Evolutionary conservation across 176 grass and related monocot species (phyloP).

Genomic region (Carex parvula): DNA sequence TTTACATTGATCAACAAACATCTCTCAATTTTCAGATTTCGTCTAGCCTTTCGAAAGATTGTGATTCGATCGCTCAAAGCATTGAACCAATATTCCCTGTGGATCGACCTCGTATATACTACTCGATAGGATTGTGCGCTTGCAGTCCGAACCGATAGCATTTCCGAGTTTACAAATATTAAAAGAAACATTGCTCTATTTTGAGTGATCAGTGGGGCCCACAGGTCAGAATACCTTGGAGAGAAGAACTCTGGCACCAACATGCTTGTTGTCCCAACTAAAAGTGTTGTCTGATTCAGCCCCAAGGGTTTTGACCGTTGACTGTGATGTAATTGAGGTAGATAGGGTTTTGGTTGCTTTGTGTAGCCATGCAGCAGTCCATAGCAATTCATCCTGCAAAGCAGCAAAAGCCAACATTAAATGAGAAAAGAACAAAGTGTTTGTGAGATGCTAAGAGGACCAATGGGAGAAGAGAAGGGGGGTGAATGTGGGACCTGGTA

Average conservation of each 20-base stretch:
- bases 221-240: slow-evolving; percentile 42
- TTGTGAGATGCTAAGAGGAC: neutral
- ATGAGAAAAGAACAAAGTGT: slow-evolving; percentile 1
- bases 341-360: slow-evolving; percentile 53
- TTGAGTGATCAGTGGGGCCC: neutral
- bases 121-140: too few species aligned
- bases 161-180: too few species aligned
- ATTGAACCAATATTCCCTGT: too few species aligned
- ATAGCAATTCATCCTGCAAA: slow-evolving; percentile 73
- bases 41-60: too few species aligned
- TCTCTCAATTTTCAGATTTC: too few species aligned
- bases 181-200: too few species aligned
- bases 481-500: slow-evolving; percentile 41
- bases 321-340: slow-evolving; percentile 78
- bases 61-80: too few species aligned
- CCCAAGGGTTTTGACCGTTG: slow-evolving; percentile 83
- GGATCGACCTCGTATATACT: too few species aligned
- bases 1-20: too few species aligned
- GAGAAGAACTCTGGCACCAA: slow-evolving; percentile 69
- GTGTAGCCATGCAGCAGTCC: slow-evolving; percentile 94
- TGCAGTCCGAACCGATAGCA: too few species aligned
- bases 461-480: slow-evolving; percentile 20
- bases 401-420: neutral
- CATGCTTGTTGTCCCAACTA: slow-evolving; percentile 98
- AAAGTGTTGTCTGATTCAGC: slow-evolving; percentile 90